Evolutionary conservation across 1,284 basidiomycete genomes (phyloP), one percentile per base, ranked within the genome.

Genomic region (Ustilago trichophora): DNA sequence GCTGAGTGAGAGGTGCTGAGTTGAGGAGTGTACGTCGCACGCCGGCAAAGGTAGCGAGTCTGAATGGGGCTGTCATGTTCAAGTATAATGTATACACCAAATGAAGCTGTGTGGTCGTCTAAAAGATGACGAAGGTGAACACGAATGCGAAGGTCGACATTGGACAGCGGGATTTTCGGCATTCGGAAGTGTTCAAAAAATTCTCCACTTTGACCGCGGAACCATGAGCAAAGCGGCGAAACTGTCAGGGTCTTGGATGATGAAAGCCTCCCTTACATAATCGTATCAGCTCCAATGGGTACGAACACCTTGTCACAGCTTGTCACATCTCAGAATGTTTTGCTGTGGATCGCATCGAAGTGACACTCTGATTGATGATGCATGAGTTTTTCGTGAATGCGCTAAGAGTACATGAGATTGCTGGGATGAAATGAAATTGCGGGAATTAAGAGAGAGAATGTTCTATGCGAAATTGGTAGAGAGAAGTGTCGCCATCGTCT

Each of bases 181-280:
- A 46, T 21, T 54, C 51, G 51, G 51, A 54, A 46, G 6, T 40
- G n/a, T 6, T 42, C 34, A 44, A 44, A 44, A 33, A 29, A 29
- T 29, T 13, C 32, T 35, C 33, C 43, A 35, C 32, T 18, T 45
- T 29, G 27, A 13, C 27, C 7, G 27, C 27, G 8, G 13, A 29
- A 29, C 13, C 27, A 29, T 29, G 27, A 29, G 8, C 7, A 7
- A 29, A 29, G 27, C 27, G 13, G 7, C 8, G 13, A 13, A 7
- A 13, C 27, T 29, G 7, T 29, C 27, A 18, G 43, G 32, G n/a
- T 45, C 24, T 22, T 15, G 33, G n/a, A 35, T 45, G 24, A 45
- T 35, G 33, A 35, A 45, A 45, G 33, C 31, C 7, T 13, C 27
- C 13, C 27, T 29, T 29, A 29, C 8, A 29, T 29, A 13, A 8